These are phyloP conservation scores for Pseudogymnoascus pannorum DNA, from an alignment of 2,329 filamentous ascomycete species.

Conservation along the genomic window DNA sequence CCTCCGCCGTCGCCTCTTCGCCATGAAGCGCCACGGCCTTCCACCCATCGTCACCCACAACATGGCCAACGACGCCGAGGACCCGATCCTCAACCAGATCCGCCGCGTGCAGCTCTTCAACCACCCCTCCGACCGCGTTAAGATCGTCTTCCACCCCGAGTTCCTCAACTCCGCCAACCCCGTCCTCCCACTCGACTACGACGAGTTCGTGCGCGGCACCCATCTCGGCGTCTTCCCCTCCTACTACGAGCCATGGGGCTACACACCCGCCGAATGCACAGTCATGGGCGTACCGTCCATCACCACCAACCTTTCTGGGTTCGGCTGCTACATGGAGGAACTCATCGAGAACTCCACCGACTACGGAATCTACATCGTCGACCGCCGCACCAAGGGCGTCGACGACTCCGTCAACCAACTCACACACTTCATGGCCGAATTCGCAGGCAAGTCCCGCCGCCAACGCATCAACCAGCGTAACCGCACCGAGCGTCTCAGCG, in stretches of 20 bases:
- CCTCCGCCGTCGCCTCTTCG: constrained; percentile 83
- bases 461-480: constrained; percentile 99
- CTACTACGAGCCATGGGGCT: constrained; percentile 99
- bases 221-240: constrained; percentile 94
- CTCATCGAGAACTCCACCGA: constrained; percentile 96
- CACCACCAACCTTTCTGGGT: constrained; percentile 94
- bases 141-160: constrained; percentile 96
- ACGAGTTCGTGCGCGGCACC: constrained; percentile 95
- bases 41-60: constrained; percentile 98
- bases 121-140: constrained; percentile 88
- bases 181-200: constrained; percentile 90
- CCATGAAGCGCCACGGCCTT: constrained; percentile 86
- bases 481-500: constrained; percentile 87
- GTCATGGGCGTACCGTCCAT: constrained; percentile 99
- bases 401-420: constrained; percentile 97
- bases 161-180: constrained; percentile 95
- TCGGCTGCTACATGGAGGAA: constrained; percentile 99
- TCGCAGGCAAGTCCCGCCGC: constrained; percentile 83
- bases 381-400: constrained; percentile 88
- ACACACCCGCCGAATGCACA: constrained; percentile 95
- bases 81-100: constrained; percentile 93
- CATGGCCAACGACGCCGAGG: constrained; percentile 90
- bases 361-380: constrained; percentile 98
- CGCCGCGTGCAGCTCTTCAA: constrained; percentile 96
- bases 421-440: constrained; percentile 87